phyloP scores from a whole-genome alignment of 495 filamentous ascomycete species.

The Xylaria sp. region DNA sequence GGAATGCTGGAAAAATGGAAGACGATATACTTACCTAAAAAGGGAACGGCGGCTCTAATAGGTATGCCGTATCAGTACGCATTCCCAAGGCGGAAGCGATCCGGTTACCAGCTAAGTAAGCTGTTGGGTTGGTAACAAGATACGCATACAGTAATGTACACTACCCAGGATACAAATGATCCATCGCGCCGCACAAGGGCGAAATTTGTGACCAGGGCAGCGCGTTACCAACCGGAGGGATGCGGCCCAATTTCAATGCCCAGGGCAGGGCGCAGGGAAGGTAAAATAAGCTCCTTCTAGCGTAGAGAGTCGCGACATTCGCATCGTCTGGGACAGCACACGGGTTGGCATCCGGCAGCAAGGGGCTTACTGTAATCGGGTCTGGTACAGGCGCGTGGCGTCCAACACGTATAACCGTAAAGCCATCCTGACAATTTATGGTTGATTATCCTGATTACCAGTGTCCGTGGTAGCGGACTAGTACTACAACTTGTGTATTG shows the following conservation, averaged over 20 bases:
- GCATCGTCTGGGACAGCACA: slow-evolving; percentile 1
- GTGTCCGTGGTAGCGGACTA: slow-evolving; percentile 3
- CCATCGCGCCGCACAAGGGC: slow-evolving; percentile 9
- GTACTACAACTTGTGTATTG: neutral
- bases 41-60: slow-evolving; percentile 6
- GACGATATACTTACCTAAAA: slow-evolving; percentile 12
- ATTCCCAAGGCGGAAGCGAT: slow-evolving; percentile 14
- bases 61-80: neutral
- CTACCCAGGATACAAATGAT: neutral
- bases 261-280: neutral
- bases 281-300: slow-evolving; percentile 21
- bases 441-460: slow-evolving; percentile 18
- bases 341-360: slow-evolving; percentile 22
- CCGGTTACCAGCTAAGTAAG: slow-evolving; percentile 16
- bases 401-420: slow-evolving; percentile 20
- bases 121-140: slow-evolving; percentile 14
- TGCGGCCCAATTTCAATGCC: slow-evolving; percentile 24
- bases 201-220: slow-evolving; percentile 18
- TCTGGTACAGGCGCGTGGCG: neutral
- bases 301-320: neutral
- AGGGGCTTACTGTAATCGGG: slow-evolving; percentile 26
- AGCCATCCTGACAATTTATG: slow-evolving; percentile 17
- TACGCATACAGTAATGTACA: neutral
- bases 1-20: neutral
- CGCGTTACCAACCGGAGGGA: slow-evolving; percentile 18